phyloP scores from a whole-genome alignment of 129 eudicot genomes.

The Logfia minima region DNA sequence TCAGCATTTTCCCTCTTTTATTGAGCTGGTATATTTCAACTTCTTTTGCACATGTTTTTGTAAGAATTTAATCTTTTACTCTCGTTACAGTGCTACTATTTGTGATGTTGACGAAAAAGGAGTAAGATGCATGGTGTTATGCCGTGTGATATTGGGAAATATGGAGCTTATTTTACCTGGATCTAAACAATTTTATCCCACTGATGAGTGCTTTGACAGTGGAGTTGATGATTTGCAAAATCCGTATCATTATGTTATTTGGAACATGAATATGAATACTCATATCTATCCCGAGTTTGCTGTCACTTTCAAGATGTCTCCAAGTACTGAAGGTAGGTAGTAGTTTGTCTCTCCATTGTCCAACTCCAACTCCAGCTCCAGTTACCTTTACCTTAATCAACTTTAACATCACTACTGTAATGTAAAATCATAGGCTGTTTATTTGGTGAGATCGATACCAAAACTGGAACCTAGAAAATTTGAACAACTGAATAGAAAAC shows the following conservation, averaged over 20 bases:
- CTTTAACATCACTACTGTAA: conserved; percentile 11
- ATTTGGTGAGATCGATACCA: not conserved
- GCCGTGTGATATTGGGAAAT: conserved; percentile 69
- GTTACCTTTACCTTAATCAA: conserved; percentile 4
- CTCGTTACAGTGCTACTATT: conserved; percentile 49
- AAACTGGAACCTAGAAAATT: not conserved
- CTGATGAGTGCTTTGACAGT: conserved; percentile 49
- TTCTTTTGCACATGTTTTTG: not conserved
- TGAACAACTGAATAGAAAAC: no score
- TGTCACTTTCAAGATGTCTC: conserved; percentile 50
- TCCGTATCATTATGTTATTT: conserved; percentile 52
- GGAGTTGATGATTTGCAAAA: conserved; percentile 66
- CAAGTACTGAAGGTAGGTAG: conserved; percentile 51
- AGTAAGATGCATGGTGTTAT: conserved; percentile 49
- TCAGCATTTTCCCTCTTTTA: not conserved
- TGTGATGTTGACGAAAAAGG: conserved; percentile 74
- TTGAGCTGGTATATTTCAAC: not conserved
- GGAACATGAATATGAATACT: conserved; percentile 62
- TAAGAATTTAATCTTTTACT: conserved; percentile 9
- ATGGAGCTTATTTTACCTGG: conserved; percentile 50
- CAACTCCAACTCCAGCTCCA: not conserved
- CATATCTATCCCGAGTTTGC: conserved; percentile 63
- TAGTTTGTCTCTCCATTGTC: conserved; percentile 10
- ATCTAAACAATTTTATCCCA: conserved; percentile 57
- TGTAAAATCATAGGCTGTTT: not conserved